Conservation (phyloP, 2,329 filamentous ascomycete species). For the Botrytis paeoniae region DNA sequence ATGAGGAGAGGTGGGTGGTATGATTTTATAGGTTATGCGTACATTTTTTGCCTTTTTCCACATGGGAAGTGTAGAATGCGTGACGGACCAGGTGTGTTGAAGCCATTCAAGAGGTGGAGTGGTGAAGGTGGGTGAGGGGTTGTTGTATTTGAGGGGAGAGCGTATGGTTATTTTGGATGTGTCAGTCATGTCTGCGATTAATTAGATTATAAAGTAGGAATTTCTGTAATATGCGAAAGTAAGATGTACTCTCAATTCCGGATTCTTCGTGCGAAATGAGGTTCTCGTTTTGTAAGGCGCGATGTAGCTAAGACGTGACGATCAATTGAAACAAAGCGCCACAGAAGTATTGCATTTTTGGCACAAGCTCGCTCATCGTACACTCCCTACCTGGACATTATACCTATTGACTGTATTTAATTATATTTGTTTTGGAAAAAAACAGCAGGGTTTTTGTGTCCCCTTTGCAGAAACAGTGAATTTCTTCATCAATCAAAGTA, state of each 20-base stretch:
- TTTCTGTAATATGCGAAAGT: not conserved
- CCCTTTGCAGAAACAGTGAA: not conserved
- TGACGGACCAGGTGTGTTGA: conserved; percentile 67
- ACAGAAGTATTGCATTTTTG: not conserved
- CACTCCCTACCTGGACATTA: not conserved
- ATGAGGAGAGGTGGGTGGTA: conserved; percentile 38
- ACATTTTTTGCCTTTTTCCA: conserved; percentile 80
- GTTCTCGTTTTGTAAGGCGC: not conserved
- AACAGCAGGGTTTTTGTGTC: not conserved
- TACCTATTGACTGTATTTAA: not conserved
- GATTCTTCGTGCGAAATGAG: too few species aligned
- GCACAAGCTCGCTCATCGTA: not conserved
- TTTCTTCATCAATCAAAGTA: too few species aligned
- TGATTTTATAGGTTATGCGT: conserved; percentile 67
- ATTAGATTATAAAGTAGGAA: not conserved
- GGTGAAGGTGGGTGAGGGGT: conserved; percentile 19
- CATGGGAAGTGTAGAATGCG: conserved; percentile 74
- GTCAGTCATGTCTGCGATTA: not conserved
- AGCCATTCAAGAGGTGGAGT: conserved; percentile 51
- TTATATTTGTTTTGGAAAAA: not conserved
- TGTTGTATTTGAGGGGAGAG: conserved; percentile 22
- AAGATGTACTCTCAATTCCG: not conserved
- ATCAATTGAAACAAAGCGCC: conserved; percentile 18
- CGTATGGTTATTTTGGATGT: conserved; percentile 19
- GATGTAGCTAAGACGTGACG: conserved; percentile 2